Evolutionary conservation across 192 early-diverging fungal genomes (phyloP).

Genomic region (Backusella tarrabulga): DNA sequence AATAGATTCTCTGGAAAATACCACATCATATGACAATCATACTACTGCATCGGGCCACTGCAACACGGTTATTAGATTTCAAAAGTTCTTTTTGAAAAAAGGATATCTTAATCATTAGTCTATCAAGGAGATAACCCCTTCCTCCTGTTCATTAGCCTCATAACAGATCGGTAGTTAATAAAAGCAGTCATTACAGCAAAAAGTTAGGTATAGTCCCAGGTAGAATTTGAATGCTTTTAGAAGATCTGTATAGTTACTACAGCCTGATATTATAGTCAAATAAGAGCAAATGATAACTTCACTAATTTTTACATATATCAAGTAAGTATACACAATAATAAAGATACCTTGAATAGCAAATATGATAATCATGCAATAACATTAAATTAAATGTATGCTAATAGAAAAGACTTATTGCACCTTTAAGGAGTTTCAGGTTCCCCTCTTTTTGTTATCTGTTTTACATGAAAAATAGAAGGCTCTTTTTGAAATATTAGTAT

Average conservation of each 20-base stretch:
- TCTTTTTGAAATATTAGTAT: too few relatives aligned
- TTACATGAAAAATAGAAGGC: too few relatives aligned
- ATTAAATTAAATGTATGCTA: background rate
- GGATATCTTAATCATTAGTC: constrained; percentile 85
- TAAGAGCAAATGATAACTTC: constrained; percentile 21
- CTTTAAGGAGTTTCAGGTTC: background rate
- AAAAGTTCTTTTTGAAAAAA: background rate
- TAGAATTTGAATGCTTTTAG: constrained; percentile 82
- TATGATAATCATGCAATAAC: background rate
- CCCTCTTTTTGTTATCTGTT: background rate
- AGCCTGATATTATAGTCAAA: constrained; percentile 22
- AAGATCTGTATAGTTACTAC: constrained; percentile 66
- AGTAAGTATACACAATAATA: background rate
- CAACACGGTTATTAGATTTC: constrained; percentile 68
- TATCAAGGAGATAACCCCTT: constrained; percentile 82
- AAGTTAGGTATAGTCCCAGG: constrained; percentile 76
- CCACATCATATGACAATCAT: constrained; percentile 88
- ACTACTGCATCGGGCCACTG: constrained; percentile 45
- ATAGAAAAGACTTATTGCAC: background rate
- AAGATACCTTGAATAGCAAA: background rate
- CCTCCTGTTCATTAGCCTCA: constrained; percentile 71
- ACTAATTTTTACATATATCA: background rate
- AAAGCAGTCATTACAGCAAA: constrained; percentile 87
- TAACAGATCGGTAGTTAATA: constrained; percentile 84
- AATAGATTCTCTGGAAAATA: constrained; percentile 87